Evolutionary conservation across 176 grass and related monocot genomes (phyloP).

Genomic region (Poa annua): DNA sequence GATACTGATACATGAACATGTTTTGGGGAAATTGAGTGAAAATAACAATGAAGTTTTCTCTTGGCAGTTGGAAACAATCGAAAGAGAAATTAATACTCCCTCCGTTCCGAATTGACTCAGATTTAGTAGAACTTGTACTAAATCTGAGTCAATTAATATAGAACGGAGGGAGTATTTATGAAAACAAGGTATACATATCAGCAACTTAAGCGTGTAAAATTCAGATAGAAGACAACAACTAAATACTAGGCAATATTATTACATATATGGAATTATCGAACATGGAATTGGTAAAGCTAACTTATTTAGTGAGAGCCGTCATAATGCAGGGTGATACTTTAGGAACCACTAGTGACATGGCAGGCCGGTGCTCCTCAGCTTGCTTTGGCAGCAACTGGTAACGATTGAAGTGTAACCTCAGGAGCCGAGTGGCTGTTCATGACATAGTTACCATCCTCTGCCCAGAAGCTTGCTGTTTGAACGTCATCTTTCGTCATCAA

Average conservation of each 20-base stretch:
- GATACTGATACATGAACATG: too few relatives aligned
- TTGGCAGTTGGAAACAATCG: neutral
- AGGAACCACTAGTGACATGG: too few relatives aligned
- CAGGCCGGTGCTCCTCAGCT: conserved; percentile 39
- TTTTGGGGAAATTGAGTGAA: too few relatives aligned
- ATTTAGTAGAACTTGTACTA: too few relatives aligned
- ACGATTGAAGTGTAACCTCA: conserved; percentile 6
- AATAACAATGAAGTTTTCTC: too few relatives aligned
- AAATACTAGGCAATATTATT: neutral
- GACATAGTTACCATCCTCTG: neutral
- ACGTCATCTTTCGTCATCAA: conserved; percentile 77
- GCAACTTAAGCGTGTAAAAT: neutral
- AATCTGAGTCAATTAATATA: too few relatives aligned
- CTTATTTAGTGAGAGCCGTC: neutral
- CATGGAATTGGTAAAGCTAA: neutral
- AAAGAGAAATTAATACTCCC: neutral
- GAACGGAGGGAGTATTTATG: too few relatives aligned
- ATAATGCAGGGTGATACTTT: neutral
- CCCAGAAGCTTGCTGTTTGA: conserved; percentile 62
- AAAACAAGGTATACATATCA: neutral
- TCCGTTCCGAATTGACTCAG: too few relatives aligned
- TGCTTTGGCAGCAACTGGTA: conserved; percentile 41
- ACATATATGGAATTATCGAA: neutral
- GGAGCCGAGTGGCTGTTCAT: conserved; percentile 30
- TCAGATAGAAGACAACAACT: neutral